These are phyloP conservation scores for Mycosphaerelloides madeirae DNA, from an alignment of 2,329 filamentous ascomycete genomes.

Conservation along the genomic window DNA sequence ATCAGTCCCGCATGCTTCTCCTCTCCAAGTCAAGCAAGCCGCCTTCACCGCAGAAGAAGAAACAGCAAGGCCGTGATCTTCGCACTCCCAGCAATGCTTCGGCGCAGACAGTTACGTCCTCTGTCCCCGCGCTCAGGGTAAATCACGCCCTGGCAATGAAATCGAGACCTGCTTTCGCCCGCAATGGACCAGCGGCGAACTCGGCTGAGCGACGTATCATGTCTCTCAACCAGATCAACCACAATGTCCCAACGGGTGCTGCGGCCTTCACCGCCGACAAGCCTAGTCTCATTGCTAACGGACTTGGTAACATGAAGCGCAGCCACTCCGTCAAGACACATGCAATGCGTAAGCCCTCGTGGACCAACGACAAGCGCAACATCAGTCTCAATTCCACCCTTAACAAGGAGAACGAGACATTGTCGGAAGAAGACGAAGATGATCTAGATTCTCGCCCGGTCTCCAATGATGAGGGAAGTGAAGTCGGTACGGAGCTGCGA, in stretches of 20 bases:
- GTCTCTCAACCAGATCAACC: constrained; percentile 83
- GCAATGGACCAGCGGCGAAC: constrained; percentile 35
- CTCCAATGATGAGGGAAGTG: constrained; percentile 20
- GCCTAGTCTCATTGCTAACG: constrained; percentile 24
- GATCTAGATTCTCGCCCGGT: constrained; percentile 24
- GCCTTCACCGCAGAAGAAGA: constrained; percentile 38
- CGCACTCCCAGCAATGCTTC: constrained; percentile 37
- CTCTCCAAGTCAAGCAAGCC: constrained; percentile 58
- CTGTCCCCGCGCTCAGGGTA: constrained; percentile 27
- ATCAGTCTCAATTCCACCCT: constrained; percentile 19
- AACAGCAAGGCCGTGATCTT: constrained; percentile 35
- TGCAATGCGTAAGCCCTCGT: constrained; percentile 29
- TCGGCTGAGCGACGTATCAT: constrained; percentile 66
- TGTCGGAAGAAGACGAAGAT: constrained; percentile 42
- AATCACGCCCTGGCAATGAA: constrained; percentile 47
- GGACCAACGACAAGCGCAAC: constrained; percentile 30
- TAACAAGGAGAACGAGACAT: constrained; percentile 47
- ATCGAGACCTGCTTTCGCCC: constrained; percentile 39
- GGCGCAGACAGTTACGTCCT: constrained; percentile 37
- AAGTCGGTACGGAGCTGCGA: constrained; percentile 20
- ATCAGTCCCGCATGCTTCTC: constrained; percentile 81
- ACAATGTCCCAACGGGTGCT: constrained; percentile 56
- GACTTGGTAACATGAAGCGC: constrained; percentile 29
- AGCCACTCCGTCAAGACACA: constrained; percentile 36
- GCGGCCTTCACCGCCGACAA: constrained; percentile 33